Percentiles rank a stretch among this genome's conserved stretches.
phyloP scores from a whole-genome alignment of 1,139 yeast genomes.

The Lodderomyces beijingensis region DNA sequence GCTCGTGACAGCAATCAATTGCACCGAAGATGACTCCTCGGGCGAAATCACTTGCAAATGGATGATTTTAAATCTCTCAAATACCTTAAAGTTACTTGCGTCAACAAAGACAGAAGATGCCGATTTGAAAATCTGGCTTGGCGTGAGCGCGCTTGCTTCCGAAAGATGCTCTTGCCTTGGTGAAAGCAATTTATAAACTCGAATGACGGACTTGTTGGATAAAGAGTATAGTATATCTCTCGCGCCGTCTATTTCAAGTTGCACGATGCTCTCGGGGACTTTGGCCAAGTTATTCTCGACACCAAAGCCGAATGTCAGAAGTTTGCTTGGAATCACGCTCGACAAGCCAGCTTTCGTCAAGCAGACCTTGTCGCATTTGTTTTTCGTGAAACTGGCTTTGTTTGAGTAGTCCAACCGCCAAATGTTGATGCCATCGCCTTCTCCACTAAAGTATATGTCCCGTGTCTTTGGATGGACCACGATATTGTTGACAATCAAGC shows the following conservation, averaged over 20 bases:
- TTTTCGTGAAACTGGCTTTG: conserved; percentile 82
- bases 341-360: conserved; percentile 66
- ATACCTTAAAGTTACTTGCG: conserved; percentile 37
- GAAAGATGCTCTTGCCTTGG: conserved; percentile 34
- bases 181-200: conserved; percentile 60
- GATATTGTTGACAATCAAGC: conserved; percentile 67
- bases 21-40: conserved; percentile 65
- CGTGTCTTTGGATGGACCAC: conserved; percentile 59
- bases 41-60: conserved; percentile 60
- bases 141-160: conserved; percentile 39
- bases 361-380: conserved; percentile 78
- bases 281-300: conserved; percentile 8
- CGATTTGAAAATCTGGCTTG: conserved; percentile 50
- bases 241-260: conserved; percentile 70
- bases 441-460: conserved; percentile 79
- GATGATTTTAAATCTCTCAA: conserved; percentile 51
- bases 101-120: conserved; percentile 54
- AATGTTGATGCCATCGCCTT: conserved; percentile 69
- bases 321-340: conserved; percentile 49
- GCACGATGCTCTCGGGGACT: conserved; percentile 55
- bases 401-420: conserved; percentile 90
- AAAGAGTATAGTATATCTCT: conserved; percentile 77
- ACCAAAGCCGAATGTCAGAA: conserved; percentile 37
- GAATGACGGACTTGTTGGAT: conserved; percentile 76
- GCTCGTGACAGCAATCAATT: conserved; percentile 78